Percentiles rank a stretch among this genome's conserved stretches.
phyloP scores from a whole-genome alignment of 805 yeast genomes.

The Komagataella pseudopastoris region DNA sequence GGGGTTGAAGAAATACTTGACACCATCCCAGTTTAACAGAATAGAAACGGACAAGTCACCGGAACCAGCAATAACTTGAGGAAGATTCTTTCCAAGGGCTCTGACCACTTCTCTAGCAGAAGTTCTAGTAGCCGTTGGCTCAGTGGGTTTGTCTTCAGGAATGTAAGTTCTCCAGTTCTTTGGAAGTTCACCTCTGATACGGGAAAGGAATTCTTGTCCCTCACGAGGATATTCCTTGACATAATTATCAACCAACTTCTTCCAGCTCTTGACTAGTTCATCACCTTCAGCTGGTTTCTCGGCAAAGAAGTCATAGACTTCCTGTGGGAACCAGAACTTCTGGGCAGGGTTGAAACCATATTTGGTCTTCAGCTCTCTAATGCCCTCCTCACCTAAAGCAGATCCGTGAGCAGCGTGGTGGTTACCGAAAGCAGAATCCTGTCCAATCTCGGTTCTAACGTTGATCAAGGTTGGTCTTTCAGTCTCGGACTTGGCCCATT shows the following conservation, averaged over 20 bases:
- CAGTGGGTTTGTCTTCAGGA: constrained; percentile 8
- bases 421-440: constrained; percentile 17
- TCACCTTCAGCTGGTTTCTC: constrained; percentile 12
- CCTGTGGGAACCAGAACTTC: constrained; percentile 12
- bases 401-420: constrained; percentile 21
- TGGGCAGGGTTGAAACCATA: constrained; percentile 11
- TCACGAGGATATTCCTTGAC: constrained; percentile 13
- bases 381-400: constrained; percentile 18
- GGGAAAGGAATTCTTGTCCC: constrained; percentile 12
- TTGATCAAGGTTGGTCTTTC: constrained; percentile 23
- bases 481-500: constrained; percentile 9
- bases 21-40: constrained; percentile 16
- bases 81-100: constrained; percentile 13
- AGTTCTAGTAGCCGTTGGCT: constrained; percentile 14
- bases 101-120: constrained; percentile 17
- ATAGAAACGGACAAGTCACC: constrained; percentile 23
- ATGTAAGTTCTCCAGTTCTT: constrained; percentile 11
- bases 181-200: constrained; percentile 16
- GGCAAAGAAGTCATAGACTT: constrained; percentile 17
- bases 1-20: constrained; percentile 19
- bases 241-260: constrained; percentile 10
- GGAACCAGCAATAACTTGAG: constrained; percentile 18
- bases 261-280: constrained; percentile 13
- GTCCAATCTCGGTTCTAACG: constrained; percentile 20
- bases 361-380: constrained; percentile 3